Conservation (phyloP, 805 yeast species). For the Tetrapisispora namnaoensis region DNA sequence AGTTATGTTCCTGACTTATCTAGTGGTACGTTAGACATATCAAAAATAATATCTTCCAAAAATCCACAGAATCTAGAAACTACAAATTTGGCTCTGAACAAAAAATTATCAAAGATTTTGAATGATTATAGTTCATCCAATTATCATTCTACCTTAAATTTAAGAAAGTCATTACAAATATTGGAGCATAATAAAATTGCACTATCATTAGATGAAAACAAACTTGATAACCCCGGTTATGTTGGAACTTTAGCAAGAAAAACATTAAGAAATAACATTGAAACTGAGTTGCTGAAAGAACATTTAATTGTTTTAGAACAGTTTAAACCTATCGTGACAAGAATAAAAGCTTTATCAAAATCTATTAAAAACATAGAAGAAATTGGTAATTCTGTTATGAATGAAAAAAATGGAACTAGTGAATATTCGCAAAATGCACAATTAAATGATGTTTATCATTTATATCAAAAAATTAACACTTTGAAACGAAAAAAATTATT, state of each 20-base stretch:
- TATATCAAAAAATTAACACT: constrained; percentile 11
- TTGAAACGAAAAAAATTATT: constrained; percentile 40
- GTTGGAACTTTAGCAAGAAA: constrained; percentile 54
- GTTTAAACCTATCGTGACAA: constrained; percentile 36
- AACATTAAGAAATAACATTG: constrained; percentile 49
- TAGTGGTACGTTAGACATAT: constrained; percentile 1
- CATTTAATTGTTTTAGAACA: constrained; percentile 41
- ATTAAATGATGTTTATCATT: constrained; percentile 8
- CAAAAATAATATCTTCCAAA: constrained; percentile 1
- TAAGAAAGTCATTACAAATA: constrained; percentile 29
- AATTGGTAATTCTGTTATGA: constrained; percentile 8
- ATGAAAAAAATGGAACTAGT: constrained; percentile 16
- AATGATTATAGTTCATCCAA: constrained; percentile 23
- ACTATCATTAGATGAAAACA: constrained; percentile 23
- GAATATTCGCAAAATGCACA: constrained; percentile 16
- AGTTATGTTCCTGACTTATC: constrained; percentile 2
- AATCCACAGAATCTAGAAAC: constrained; percentile 8
- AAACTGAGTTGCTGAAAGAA: constrained; percentile 46
- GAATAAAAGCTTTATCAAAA: constrained; percentile 28
- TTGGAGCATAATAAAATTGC: constrained; percentile 27
- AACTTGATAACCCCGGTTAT: constrained; percentile 37
- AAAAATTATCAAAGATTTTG: constrained; percentile 29
- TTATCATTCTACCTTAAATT: constrained; percentile 23
- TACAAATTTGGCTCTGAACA: constrained; percentile 23
- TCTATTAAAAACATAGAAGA: constrained; percentile 18